Conservation (phyloP, 441 rosid genomes). For the Oxalis stricta region DNA sequence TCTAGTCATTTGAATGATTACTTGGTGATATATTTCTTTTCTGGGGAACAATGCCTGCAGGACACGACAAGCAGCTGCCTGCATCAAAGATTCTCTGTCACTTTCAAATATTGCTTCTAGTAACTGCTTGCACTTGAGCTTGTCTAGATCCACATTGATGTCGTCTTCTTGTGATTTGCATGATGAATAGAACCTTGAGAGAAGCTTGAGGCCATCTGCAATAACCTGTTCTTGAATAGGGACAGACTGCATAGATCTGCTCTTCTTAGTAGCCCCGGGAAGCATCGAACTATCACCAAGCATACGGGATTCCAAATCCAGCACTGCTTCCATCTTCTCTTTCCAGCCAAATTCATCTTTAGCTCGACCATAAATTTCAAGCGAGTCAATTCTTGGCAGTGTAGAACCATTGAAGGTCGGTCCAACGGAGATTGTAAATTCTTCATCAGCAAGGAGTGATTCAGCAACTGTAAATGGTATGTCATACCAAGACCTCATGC, state of each 20-base stretch:
- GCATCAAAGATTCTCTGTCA: conserved; percentile 83
- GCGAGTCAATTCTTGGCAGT: conserved; percentile 84
- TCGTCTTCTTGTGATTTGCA: conserved; percentile 56
- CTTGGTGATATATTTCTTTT: conserved; percentile 88
- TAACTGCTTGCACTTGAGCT: conserved; percentile 76
- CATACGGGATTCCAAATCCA: conserved; percentile 96
- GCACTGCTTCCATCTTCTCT: conserved; percentile 88
- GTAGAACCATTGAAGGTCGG: conserved; percentile 80
- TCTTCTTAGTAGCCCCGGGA: conserved; percentile 63
- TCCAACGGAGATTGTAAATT: conserved; percentile 75
- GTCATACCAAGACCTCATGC: conserved; percentile 98
- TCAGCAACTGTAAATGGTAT: conserved; percentile 97
- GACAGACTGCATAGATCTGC: conserved; percentile 57
- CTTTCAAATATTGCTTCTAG: conserved; percentile 84
- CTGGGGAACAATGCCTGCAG: conserved; percentile 81
- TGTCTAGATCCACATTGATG: conserved; percentile 33
- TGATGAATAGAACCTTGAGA: conserved; percentile 58
- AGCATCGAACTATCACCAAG: conserved; percentile 71
- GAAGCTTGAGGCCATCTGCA: conserved; percentile 89
- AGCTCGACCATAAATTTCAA: conserved; percentile 97
- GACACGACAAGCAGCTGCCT: conserved; percentile 85
- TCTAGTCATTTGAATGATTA: conserved; percentile 15
- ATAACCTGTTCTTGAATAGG: conserved; percentile 87
- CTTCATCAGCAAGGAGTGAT: conserved; percentile 99
- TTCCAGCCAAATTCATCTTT: conserved; percentile 99